phyloP scores from a whole-genome alignment of 495 filamentous ascomycete genomes.

The Hypomontagnella submonticulosa region DNA sequence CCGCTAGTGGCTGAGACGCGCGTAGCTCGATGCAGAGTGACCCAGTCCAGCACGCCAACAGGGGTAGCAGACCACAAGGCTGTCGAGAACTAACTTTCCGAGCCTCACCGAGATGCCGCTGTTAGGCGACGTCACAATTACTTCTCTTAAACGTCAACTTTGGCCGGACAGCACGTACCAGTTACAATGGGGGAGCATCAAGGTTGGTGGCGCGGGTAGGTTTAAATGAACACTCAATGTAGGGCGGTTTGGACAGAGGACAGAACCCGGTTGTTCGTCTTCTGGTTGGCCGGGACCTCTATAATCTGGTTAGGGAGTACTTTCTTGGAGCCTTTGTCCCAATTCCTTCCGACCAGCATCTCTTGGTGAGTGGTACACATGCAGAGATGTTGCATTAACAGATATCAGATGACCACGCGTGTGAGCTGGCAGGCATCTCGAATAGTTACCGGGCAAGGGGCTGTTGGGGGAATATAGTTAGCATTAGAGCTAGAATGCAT shows the following conservation, averaged over 20 bases:
- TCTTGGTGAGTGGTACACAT: conserved; percentile 25
- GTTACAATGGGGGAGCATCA: conserved; percentile 2
- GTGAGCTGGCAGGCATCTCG: conserved; percentile 33
- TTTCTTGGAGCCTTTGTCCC: conserved; percentile 7
- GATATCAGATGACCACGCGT: conserved; percentile 44
- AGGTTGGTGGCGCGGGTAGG: conserved; percentile 26
- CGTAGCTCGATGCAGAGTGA: conserved; percentile 12
- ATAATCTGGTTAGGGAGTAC: background rate
- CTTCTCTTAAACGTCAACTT: conserved; percentile 4
- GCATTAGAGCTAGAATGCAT: conserved; percentile 20
- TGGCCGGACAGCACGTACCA: background rate
- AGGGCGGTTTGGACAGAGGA: conserved; percentile 9
- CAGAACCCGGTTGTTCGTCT: conserved; percentile 23
- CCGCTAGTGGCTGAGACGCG: conserved; percentile 44
- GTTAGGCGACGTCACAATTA: conserved; percentile 25
- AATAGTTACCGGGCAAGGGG: conserved; percentile 30
- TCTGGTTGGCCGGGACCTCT: conserved; percentile 31
- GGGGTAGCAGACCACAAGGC: conserved; percentile 38
- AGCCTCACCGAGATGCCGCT: conserved; percentile 48
- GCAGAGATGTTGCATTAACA: conserved; percentile 43
- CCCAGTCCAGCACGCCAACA: conserved; percentile 23
- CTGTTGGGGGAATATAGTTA: conserved; percentile 19
- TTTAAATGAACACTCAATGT: conserved; percentile 10
- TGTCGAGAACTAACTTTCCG: conserved; percentile 43
- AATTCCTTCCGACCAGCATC: conserved; percentile 19